These are phyloP conservation scores for Pseudogymnoascus sp. DNA, from an alignment of 2,329 filamentous ascomycete species.

Conservation along the genomic window DNA sequence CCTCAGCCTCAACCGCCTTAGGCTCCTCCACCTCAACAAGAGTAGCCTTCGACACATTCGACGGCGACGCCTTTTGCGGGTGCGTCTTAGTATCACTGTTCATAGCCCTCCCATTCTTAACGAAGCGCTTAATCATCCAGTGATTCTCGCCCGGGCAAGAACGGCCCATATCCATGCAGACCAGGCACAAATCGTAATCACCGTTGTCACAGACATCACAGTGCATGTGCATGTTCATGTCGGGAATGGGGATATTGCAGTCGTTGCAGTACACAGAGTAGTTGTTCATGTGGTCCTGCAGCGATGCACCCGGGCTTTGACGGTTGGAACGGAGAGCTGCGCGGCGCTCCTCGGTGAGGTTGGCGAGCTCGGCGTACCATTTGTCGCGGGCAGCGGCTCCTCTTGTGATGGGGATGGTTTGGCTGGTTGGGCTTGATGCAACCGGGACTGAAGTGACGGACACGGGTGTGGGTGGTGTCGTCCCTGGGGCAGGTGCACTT, in stretches of 20 bases:
- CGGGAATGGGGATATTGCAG: constrained; percentile 69
- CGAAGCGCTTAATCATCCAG: constrained; percentile 88
- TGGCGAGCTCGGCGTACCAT: constrained; percentile 27
- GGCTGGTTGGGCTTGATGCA: constrained; percentile 10
- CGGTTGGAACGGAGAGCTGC: constrained; percentile 11
- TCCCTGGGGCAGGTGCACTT: neutral
- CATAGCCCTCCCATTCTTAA: constrained; percentile 68
- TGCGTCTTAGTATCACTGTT: constrained; percentile 81
- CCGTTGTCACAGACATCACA: constrained; percentile 89
- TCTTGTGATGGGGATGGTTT: constrained; percentile 21
- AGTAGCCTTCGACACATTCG: constrained; percentile 20
- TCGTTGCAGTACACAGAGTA: constrained; percentile 93
- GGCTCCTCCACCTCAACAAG: constrained; percentile 19
- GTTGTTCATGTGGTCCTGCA: constrained; percentile 24
- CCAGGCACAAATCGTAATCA: constrained; percentile 85
- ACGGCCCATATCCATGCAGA: constrained; percentile 66
- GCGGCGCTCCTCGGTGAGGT: constrained; percentile 22
- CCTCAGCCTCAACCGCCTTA: constrained; percentile 16
- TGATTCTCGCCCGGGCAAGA: constrained; percentile 72
- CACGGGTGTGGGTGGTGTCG: neutral
- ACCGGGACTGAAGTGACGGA: neutral
- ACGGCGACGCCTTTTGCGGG: constrained; percentile 45
- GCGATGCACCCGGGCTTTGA: constrained; percentile 10
- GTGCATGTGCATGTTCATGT: constrained; percentile 82
- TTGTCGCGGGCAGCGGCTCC: constrained; percentile 25